Evolutionary conservation across 768 basidiomycete species (phyloP), one percentile per base, ranked within the genome.

Genomic region (Hydnomerulius pinastri): DNA sequence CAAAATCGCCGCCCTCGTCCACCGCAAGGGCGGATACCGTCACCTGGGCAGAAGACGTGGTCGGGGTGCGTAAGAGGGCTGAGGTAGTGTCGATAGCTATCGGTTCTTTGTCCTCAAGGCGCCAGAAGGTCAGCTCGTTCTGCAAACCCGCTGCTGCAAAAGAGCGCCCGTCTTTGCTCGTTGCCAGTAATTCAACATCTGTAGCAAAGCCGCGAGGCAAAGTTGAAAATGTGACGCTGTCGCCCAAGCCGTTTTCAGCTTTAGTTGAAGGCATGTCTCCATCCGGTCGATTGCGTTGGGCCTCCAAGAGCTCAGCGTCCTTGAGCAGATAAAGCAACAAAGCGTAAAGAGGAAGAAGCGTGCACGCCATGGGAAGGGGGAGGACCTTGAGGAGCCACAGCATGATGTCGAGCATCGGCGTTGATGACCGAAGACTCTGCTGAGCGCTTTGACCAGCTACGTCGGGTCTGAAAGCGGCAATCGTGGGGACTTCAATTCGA

Each of bases 291-390:
- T 87, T 78, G 33, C 86, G 77, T 60, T 94, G 92, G 3, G 90
- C 88, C 60, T 94, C 94, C 29, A 97, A 77, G 1, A 94, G 80
- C 51, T 99, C 94, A 0, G 92, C 83, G 56, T 96, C 87, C 72
- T 95, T 96, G 53, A 98, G 73, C 2, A 99, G 77, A 64, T 94
- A 94, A 9, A 92, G 75, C 7, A 96, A 74, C 10, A 98, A 70
- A 7, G 80, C 77, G 65, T 89, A 98, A 9, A 98, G 75, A 4
- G 79, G 67, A 21, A 78, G 71, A 6, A 87, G 90, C 0, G 95
- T 96, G 5, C 76, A 76, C 7, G 82, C 79, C 63, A 97, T 95
- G 0, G 96, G 96, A 1, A 94, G 68, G 2, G 92, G 73, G 66
- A 98, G 82, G 54, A 95, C 87, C 68, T 90, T 90, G 59, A 87